Evolutionary conservation across 192 early-diverging fungal genomes (phyloP), one percentile per base, ranked within the genome.

Genomic region (Backusella australiensis): DNA sequence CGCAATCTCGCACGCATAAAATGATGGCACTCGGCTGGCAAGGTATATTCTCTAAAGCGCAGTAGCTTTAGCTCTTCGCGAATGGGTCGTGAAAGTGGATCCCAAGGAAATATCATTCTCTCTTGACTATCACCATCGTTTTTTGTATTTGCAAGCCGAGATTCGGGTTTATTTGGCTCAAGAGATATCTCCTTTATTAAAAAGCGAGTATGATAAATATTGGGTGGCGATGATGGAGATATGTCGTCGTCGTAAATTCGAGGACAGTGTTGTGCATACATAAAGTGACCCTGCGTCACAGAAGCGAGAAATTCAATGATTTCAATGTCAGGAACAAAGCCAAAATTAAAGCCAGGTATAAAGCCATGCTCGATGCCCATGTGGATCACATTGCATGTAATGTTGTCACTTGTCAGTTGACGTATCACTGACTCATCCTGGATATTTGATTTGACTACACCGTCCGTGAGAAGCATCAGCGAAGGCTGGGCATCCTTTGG

Each of bases 321-420:
- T 80, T 95, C 93, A 63, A 87, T 94, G 73, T 95, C 94, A 73
- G 88, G 87, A 12, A 94, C 87, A 79, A 90, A 91, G 6, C 94
- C 94, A 78, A 94, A 91, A 72, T 91, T 92, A 29, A 88, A 86
- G 46, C 86, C 86, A n/a, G 92, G 91, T 53, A 85, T 85, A 41
- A 89, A 90, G 1, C 87, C 91, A 34, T 88, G 78, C 39, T 87
- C 75, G 4, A 85, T 85, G 0, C 94, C 94, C n/a, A 95, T 84
- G 71, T 94, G 94, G 8, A 95, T 80, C 34, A 95, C 84, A 23
- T 86, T 88, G 69, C 91, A 93, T 29, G 82, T 85, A 6, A 93
- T 87, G 71, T 90, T 86, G 32, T 89, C 86, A 23, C 88, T 88
- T 68, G 89, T 88, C 4, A 90, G 81, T 70, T 89, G 87, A 46